Evolutionary conservation across 805 yeast genomes (phyloP), one percentile per base, ranked within the genome.

Genomic region (Zygoascus biomembranicola): DNA sequence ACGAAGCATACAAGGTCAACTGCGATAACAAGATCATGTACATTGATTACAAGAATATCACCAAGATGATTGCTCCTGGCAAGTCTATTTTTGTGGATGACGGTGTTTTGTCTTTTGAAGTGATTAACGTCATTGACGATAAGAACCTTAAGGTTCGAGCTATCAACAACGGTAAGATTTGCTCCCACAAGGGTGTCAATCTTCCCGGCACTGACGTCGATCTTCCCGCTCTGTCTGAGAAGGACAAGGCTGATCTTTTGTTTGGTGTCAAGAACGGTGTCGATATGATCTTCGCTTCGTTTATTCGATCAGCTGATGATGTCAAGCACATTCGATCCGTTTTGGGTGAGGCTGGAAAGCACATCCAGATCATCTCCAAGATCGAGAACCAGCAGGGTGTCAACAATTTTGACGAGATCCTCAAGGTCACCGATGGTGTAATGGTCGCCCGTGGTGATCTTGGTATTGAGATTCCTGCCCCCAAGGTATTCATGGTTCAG

Each of bases 401-500:
- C 68, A 90, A 94, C 87, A 94, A 94, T 84, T 94, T 94, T 71
- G 99, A 94, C 74, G 97, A 88, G 59, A 94, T 94, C 70, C 83
- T 94, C 71, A 73, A 72, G 67, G 96, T 84, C 74, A 94, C 99
- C 59, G 99, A 94, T 72, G 99, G 98, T 80, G 97, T 94, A 69
- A 94, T 94, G 99, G 98, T 94, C 73, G 99, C 99, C 68, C 86
- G 99, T 78, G 99, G 99, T 81, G 99, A 94, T 75, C 81, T 94
- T 68, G 99, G 99, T 81, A 94, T 94, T 69, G 99, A 94, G 80
- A 94, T 94, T 69, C 98, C 98, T 63, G 98, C 99, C 62, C 92
- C 97, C 61, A 95, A 90, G 78, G 99, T 94, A 60, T 90, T 94
- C 73, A 90, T 94, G 66, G 98, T 90, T 65, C 99, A 94, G 79